Evolutionary conservation across 192 early-diverging fungal species (phyloP).

Genomic region (Umbelopsis sp.): DNA sequence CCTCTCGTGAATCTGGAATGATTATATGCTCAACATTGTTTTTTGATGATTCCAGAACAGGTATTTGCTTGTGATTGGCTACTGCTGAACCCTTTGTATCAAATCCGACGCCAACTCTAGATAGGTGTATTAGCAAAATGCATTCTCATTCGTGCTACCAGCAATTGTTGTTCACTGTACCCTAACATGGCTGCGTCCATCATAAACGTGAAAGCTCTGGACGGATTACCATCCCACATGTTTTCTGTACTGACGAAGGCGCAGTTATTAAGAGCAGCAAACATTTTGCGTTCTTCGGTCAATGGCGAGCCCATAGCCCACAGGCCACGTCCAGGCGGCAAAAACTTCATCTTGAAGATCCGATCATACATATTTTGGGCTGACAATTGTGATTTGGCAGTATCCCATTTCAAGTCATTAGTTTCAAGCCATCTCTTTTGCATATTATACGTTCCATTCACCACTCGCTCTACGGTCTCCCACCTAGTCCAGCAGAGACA

Average conservation of each 20-base stretch:
- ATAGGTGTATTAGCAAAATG: too few species aligned
- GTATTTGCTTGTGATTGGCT: background rate
- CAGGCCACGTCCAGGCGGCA: constrained; percentile 52
- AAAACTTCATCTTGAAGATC: constrained; percentile 55
- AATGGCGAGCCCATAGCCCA: constrained; percentile 55
- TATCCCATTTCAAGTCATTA: constrained; percentile 42
- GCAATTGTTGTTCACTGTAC: background rate
- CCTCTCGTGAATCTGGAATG: constrained; percentile 51
- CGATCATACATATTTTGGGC: constrained; percentile 53
- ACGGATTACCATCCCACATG: constrained; percentile 46
- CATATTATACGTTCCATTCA: constrained; percentile 54
- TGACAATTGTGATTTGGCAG: constrained; percentile 36
- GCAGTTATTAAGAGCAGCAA: constrained; percentile 53
- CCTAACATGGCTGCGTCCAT: constrained; percentile 55
- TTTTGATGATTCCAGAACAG: background rate
- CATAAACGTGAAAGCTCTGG: constrained; percentile 47
- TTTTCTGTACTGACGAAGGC: constrained; percentile 50
- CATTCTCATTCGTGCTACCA: too few species aligned
- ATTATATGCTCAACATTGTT: background rate
- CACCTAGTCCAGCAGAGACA: constrained; percentile 18
- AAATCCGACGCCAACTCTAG: constrained; percentile 52
- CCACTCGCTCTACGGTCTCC: constrained; percentile 51
- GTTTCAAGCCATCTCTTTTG: constrained; percentile 42
- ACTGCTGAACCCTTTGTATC: constrained; percentile 46
- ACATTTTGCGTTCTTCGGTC: constrained; percentile 48